A percentile compares a stretch with the other conserved stretches of the same genome.
Conservation (phyloP, 1,284 basidiomycete species). For the Cryptococcus wingfieldii region DNA sequence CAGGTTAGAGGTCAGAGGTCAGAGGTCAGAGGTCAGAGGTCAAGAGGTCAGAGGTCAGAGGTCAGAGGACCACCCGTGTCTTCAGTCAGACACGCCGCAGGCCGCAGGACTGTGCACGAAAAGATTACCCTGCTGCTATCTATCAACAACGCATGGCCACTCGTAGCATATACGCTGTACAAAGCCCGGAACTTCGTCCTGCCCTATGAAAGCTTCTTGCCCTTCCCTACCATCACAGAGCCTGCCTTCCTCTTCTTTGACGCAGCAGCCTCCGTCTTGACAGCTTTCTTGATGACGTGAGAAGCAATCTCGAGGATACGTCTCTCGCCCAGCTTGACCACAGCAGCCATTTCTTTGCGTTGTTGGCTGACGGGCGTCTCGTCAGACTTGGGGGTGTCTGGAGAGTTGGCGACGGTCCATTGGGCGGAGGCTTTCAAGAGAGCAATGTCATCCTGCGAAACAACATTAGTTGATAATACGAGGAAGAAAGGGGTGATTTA, state of each 20-base stretch:
- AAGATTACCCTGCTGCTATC: too few relatives aligned
- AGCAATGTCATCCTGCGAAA: constrained; percentile 5
- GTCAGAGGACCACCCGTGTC: too few relatives aligned
- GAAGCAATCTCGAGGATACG: constrained; percentile 4
- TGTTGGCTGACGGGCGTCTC: background rate
- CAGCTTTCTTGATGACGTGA: background rate
- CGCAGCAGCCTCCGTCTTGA: background rate
- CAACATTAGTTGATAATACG: background rate
- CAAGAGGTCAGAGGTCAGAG: too few relatives aligned
- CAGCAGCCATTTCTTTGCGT: constrained; percentile 5
- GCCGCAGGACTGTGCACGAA: too few relatives aligned
- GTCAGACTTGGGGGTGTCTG: constrained; percentile 1
- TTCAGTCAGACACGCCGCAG: too few relatives aligned
- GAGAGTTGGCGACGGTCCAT: background rate
- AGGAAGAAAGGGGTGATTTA: background rate
- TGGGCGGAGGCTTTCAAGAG: background rate
- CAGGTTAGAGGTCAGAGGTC: too few relatives aligned
- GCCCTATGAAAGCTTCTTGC: too few relatives aligned
- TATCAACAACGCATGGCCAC: too few relatives aligned
- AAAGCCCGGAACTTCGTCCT: too few relatives aligned
- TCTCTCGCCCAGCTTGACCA: constrained; percentile 16
- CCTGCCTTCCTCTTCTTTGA: constrained; percentile 4
- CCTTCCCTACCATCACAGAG: too few relatives aligned
- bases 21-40: too few relatives aligned
- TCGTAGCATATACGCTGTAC: too few relatives aligned